Evolutionary conservation across 2,329 filamentous ascomycete species (phyloP).

Genomic region (Allantophomopsis cytisporea): DNA sequence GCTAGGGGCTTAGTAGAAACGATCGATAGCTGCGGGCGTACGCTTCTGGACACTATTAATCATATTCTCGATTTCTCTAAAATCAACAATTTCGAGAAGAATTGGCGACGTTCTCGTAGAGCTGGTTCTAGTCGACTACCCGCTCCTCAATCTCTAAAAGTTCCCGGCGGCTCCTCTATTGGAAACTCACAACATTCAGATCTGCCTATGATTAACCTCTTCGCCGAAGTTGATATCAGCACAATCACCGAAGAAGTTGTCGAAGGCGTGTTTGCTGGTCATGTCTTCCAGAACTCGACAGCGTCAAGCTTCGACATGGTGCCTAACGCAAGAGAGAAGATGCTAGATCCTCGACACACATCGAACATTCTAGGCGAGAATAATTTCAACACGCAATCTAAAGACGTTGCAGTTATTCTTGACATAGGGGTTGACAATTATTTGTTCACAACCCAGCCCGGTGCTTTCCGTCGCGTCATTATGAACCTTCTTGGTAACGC

Average conservation of each 20-base stretch:
- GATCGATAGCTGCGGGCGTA: slow-evolving; percentile 22
- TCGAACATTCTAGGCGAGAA: slow-evolving; percentile 2
- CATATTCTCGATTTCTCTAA: slow-evolving; percentile 26
- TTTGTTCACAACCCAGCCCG: slow-evolving; percentile 35
- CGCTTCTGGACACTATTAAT: slow-evolving; percentile 24
- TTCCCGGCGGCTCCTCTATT: slow-evolving; percentile 2
- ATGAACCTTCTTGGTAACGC: slow-evolving; percentile 53
- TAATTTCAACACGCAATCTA: slow-evolving; percentile 2
- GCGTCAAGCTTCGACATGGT: slow-evolving; percentile 18
- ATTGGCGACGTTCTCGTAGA: slow-evolving; percentile 15
- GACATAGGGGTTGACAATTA: slow-evolving; percentile 16
- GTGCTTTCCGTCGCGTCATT: slow-evolving; percentile 34
- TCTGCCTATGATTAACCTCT: slow-evolving; percentile 19
- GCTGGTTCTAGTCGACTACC: slow-evolving; percentile 1
- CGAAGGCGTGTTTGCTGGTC: slow-evolving; percentile 19
- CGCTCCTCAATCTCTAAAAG: neutral
- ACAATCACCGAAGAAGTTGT: slow-evolving; percentile 19
- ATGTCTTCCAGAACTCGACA: slow-evolving; percentile 17
- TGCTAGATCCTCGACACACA: slow-evolving; percentile 9
- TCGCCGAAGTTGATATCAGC: slow-evolving; percentile 17
- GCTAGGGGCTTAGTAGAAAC: slow-evolving; percentile 19
- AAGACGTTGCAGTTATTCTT: slow-evolving; percentile 15
- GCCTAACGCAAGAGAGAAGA: slow-evolving; percentile 10
- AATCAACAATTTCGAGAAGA: slow-evolving; percentile 20
- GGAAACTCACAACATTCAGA: slow-evolving; percentile 12